These are phyloP conservation scores for Colletotrichum coccodes DNA, from an alignment of 2,329 filamentous ascomycete species.

Conservation along the genomic window DNA sequence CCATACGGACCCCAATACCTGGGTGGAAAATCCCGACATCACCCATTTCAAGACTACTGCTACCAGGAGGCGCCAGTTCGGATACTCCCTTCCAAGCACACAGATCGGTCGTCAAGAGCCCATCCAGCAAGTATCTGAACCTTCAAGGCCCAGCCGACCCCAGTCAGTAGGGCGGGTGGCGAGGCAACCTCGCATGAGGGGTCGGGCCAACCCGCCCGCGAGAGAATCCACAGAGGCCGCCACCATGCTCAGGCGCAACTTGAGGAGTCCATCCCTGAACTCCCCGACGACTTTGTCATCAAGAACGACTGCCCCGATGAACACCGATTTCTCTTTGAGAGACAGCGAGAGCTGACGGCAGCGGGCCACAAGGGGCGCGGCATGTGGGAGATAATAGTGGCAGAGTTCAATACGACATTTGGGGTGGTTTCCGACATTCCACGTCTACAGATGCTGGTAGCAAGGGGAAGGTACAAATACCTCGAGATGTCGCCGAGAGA, in stretches of 20 bases:
- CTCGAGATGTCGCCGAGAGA: slow-evolving; percentile 59
- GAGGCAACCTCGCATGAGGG: background rate
- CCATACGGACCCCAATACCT: background rate
- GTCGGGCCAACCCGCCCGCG: background rate
- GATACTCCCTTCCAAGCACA: slow-evolving; percentile 19
- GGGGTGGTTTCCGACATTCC: slow-evolving; percentile 54
- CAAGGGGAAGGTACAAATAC: slow-evolving; percentile 59
- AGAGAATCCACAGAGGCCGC: background rate
- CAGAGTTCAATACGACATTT: slow-evolving; percentile 50
- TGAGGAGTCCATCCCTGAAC: background rate
- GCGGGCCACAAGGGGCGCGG: slow-evolving; percentile 62
- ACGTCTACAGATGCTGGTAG: slow-evolving; percentile 66
- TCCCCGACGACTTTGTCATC: slow-evolving; percentile 46
- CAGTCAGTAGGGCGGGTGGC: background rate
- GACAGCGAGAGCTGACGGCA: slow-evolving; percentile 52
- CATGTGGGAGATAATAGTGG: slow-evolving; percentile 66
- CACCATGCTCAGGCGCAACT: background rate
- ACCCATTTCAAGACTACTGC: background rate
- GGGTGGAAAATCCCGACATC: slow-evolving; percentile 1
- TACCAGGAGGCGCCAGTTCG: slow-evolving; percentile 3
- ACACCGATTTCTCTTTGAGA: slow-evolving; percentile 59
- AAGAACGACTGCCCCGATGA: slow-evolving; percentile 57
- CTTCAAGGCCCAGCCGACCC: background rate
- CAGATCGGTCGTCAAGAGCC: slow-evolving; percentile 10
- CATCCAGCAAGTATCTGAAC: background rate